Conservation (phyloP, 2,329 filamentous ascomycete species). For the Fusarium sp. region DNA sequence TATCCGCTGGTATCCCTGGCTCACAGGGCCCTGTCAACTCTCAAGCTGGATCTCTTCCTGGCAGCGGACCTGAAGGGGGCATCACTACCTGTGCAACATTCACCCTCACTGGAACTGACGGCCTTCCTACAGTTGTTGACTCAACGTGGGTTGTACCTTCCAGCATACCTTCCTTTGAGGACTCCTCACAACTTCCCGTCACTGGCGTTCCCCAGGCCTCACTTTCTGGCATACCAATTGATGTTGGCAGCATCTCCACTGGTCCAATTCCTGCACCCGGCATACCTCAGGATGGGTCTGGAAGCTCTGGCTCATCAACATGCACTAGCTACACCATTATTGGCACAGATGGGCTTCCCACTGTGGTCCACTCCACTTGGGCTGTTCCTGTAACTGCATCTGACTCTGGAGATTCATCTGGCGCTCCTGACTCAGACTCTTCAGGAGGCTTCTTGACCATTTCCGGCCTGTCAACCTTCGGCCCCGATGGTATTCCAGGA, state of each 20-base stretch:
- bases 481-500: constrained; percentile 6
- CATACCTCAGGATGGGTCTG: constrained; percentile 28
- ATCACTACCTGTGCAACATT: constrained; percentile 44
- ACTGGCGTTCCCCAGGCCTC: constrained; percentile 20
- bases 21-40: constrained; percentile 21
- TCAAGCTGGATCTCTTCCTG: constrained; percentile 18
- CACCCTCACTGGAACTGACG: constrained; percentile 50
- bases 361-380: constrained; percentile 39
- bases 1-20: constrained; percentile 14
- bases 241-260: constrained; percentile 30
- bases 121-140: constrained; percentile 50
- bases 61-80: constrained; percentile 8
- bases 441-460: constrained; percentile 13
- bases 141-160: constrained; percentile 49
- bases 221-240: constrained; percentile 29
- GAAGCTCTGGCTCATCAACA: constrained; percentile 14
- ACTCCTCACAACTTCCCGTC: constrained; percentile 28
- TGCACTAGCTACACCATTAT: constrained; percentile 40
- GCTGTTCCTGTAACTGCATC: constrained; percentile 19
- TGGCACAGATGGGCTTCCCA: constrained; percentile 40
- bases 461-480: constrained; percentile 14
- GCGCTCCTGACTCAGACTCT: constrained; percentile 5
- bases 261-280: constrained; percentile 17
- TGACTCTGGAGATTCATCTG: constrained; percentile 8
- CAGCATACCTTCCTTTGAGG: constrained; percentile 20